These are phyloP conservation scores for Trichomonascaceae sp. DNA, from an alignment of 1,139 yeast species.

Conservation along the genomic window DNA sequence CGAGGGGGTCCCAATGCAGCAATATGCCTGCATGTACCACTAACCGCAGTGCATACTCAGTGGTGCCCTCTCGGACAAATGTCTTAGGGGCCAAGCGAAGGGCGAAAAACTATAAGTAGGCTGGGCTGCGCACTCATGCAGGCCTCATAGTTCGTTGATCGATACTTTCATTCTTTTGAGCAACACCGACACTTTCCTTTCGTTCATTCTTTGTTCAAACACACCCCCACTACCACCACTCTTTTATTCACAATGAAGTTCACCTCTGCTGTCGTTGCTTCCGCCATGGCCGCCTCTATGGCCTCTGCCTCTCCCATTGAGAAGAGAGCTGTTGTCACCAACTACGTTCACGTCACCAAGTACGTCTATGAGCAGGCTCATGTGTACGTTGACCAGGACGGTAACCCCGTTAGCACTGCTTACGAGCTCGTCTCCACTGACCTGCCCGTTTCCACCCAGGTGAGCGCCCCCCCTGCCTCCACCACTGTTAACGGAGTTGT, in stretches of 20 bases:
- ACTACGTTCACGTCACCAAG: slow-evolving; percentile 21
- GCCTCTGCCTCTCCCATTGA: not conserved
- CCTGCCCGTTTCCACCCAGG: slow-evolving; percentile 23
- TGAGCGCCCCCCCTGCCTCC: slow-evolving; percentile 16
- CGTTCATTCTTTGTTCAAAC: not conserved
- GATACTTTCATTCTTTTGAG: not conserved
- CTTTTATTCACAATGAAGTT: not conserved
- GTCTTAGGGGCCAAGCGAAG: too few relatives aligned
- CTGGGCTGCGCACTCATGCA: too few relatives aligned
- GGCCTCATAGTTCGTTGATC: too few relatives aligned
- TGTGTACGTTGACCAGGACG: slow-evolving; percentile 24
- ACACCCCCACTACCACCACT: not conserved
- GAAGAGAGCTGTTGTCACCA: slow-evolving; percentile 19
- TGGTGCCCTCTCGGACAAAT: not conserved
- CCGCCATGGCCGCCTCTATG: not conserved
- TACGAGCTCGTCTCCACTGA: slow-evolving; percentile 16
- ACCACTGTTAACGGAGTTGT: slow-evolving; percentile 6
- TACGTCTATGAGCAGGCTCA: slow-evolving; percentile 23
- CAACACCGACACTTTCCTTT: too few relatives aligned
- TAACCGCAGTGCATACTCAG: too few relatives aligned
- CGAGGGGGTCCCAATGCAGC: not conserved
- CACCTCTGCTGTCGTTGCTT: not conserved
- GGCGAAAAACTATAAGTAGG: not conserved
- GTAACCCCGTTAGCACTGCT: slow-evolving; percentile 21
- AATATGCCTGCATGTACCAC: not conserved